These are phyloP conservation scores for Rhodamnia rubescens DNA, from an alignment of 345 rosid species.

Conservation along the genomic window DNA sequence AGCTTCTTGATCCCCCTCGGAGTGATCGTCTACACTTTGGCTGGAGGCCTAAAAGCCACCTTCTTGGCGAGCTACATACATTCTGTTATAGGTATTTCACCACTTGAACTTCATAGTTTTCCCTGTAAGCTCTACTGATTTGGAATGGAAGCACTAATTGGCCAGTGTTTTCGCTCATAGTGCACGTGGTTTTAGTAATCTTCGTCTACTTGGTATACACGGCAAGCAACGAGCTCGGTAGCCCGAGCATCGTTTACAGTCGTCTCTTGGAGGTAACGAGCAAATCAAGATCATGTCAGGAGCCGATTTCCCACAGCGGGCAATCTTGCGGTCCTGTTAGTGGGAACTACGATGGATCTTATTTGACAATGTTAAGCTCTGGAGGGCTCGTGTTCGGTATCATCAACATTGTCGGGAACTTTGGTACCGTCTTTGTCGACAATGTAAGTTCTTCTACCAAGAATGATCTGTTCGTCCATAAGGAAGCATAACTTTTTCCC, in stretches of 20 bases:
- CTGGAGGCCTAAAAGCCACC: conserved; percentile 93
- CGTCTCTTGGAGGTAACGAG: conserved; percentile 44
- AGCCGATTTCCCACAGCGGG: conserved; percentile 55
- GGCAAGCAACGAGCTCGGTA: conserved; percentile 67
- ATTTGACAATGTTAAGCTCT: conserved; percentile 80
- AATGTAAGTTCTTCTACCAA: conserved; percentile 37
- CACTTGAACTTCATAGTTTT: neutral
- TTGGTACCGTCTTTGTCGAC: conserved; percentile 88
- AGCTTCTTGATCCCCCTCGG: conserved; percentile 96
- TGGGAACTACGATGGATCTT: conserved; percentile 70
- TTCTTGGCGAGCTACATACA: conserved; percentile 93
- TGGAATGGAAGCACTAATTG: neutral
- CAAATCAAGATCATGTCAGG: conserved; percentile 55
- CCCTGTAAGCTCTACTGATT: neutral
- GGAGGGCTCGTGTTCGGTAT: conserved; percentile 91
- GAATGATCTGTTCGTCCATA: neutral
- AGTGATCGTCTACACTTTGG: conserved; percentile 72
- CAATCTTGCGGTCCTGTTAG: conserved; percentile 82
- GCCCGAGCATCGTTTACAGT: conserved; percentile 48
- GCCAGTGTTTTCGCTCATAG: conserved; percentile 21
- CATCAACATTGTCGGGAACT: conserved; percentile 82
- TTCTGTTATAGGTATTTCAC: conserved; percentile 57
- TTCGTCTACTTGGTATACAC: conserved; percentile 84
- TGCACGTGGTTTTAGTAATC: conserved; percentile 71
- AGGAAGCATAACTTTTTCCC: neutral